phyloP scores from a whole-genome alignment of 1,139 yeast genomes.

The Chernovozyma aurita region DNA sequence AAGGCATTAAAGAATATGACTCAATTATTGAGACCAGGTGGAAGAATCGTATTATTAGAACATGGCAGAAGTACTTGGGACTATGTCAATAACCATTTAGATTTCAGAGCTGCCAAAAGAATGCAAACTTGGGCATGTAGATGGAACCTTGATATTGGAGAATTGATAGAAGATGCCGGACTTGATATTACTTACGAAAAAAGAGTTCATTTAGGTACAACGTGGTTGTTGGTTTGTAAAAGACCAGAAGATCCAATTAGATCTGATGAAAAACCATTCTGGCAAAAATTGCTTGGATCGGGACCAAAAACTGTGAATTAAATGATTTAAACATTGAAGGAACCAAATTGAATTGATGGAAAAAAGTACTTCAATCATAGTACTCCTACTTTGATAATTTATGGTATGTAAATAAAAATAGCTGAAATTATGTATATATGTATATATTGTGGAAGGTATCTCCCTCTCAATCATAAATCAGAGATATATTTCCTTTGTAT shows the following conservation, averaged over 20 bases:
- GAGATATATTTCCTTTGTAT: neutral
- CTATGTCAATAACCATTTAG: constrained; percentile 74
- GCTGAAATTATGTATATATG: too few species aligned
- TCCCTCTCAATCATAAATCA: too few species aligned
- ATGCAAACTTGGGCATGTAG: constrained; percentile 94
- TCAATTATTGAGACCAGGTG: constrained; percentile 77
- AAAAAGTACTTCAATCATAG: too few species aligned
- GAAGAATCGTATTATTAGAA: constrained; percentile 80
- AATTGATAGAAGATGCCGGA: constrained; percentile 77
- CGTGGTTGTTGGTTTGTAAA: constrained; percentile 80
- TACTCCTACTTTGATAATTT: too few species aligned
- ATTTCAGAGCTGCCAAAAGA: constrained; percentile 77
- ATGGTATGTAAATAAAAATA: too few species aligned
- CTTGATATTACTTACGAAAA: constrained; percentile 76
- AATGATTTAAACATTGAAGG: too few species aligned
- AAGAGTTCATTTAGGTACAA: constrained; percentile 88
- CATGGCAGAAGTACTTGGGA: constrained; percentile 88
- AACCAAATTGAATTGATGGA: too few species aligned
- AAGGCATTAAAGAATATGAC: constrained; percentile 73
- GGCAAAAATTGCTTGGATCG: constrained; percentile 40
- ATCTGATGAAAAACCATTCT: constrained; percentile 40
- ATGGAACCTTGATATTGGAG: constrained; percentile 93
- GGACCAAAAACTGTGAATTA: constrained; percentile 2
- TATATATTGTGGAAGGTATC: too few species aligned
- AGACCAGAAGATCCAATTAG: constrained; percentile 58